Evolutionary conservation across 352 stramenopile genomes (phyloP), one percentile per base, ranked within the genome.

Genomic region (Phytophthora lateralis): DNA sequence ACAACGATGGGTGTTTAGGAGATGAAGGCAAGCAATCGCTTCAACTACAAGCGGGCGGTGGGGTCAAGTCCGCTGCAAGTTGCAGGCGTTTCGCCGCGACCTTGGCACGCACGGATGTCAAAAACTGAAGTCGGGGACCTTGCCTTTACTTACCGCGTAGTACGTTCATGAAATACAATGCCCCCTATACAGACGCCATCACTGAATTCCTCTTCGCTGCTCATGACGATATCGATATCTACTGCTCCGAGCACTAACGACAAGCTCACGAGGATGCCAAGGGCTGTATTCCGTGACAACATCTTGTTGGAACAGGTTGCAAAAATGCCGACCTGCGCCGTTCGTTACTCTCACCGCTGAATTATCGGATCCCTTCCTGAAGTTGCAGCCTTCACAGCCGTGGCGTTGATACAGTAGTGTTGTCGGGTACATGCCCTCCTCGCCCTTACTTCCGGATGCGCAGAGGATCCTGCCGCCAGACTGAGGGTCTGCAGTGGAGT

Each of bases 361-460:
- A 38, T 38, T 38, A 38, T 38, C 32, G 32, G 32, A n/a, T n/a
- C 12, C 32, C 21, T 24, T 24, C 21, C 21, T 24, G 21, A 24
- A 24, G 21, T 24, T 24, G 21, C 21, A 24, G 21, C 21, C 21
- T 24, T 24, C 21, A 24, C 32, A n/a, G 4, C 32, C 32, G 35
- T 41, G 35, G 7, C 30, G 30, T 15, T 37, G 35, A 18, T 38
- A 38, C 32, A 14, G 11, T 38, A 38, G 11, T n/a, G n/a, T 38
- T 38, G 32, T 38, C 50, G 41, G 52, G 49, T 60, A 52, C 52
- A 51, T 39, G 12, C 15, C 34, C 5, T 37, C 29, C 55, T 42
- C 27, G 45, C 55, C 45, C 55, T 63, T 63, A 63, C 55, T 42
- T 12, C 35, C 14, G 34, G 4, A 50, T 63, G 55, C 45, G 42